A percentile compares a stretch with the other conserved stretches of the same genome.
Evolutionary conservation across 805 yeast species (phyloP).

Genomic region (Kurtzmaniella fragi): DNA sequence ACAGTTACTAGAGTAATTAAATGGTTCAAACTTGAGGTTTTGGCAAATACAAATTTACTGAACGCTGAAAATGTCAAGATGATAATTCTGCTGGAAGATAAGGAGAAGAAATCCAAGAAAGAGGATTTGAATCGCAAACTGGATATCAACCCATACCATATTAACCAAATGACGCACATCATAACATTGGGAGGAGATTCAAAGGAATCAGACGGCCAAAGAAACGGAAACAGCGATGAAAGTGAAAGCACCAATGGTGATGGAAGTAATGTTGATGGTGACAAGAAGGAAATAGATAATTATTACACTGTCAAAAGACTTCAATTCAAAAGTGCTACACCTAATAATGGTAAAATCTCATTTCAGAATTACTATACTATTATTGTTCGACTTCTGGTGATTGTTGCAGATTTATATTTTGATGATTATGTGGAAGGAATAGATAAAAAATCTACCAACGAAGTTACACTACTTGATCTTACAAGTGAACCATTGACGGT

Average conservation of each 20-base stretch:
- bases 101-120: constrained; percentile 13
- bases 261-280: constrained; percentile 5
- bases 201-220: constrained; percentile 3
- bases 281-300: constrained; percentile 20
- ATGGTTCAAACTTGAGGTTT: constrained; percentile 32
- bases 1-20: constrained; percentile 32
- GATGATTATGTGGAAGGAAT: constrained; percentile 31
- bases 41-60: constrained; percentile 30
- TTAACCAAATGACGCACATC: background rate
- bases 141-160: background rate
- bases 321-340: constrained; percentile 49
- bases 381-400: constrained; percentile 27
- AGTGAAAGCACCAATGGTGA: constrained; percentile 13
- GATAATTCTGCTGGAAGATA: constrained; percentile 17
- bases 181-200: background rate
- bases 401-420: constrained; percentile 33
- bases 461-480: constrained; percentile 24
- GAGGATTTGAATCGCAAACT: constrained; percentile 2
- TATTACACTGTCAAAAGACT: constrained; percentile 35
- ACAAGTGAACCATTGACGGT: constrained; percentile 47
- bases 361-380: constrained; percentile 44
- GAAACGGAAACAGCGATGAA: constrained; percentile 2
- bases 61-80: constrained; percentile 26
- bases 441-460: constrained; percentile 15
- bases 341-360: constrained; percentile 44